These are phyloP conservation scores for Flaveria brownii DNA, from an alignment of 129 eudicot genomes.

Conservation along the genomic window DNA sequence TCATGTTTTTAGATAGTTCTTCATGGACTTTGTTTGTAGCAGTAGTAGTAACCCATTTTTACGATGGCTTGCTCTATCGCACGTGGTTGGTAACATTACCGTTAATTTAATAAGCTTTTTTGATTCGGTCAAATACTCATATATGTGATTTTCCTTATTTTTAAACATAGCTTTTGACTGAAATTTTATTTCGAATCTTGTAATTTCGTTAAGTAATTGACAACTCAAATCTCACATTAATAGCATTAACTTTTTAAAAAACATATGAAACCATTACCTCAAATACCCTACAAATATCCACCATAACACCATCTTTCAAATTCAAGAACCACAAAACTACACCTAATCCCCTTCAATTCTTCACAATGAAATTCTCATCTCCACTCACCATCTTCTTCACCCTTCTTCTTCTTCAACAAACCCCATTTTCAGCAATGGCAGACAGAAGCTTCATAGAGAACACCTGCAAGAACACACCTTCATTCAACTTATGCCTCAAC, in stretches of 20 bases:
- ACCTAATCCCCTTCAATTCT: too few relatives aligned
- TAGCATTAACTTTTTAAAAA: background rate
- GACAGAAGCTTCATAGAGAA: constrained; percentile 33
- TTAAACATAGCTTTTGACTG: background rate
- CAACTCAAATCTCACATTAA: background rate
- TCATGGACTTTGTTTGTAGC: too few relatives aligned
- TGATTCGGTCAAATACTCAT: too few relatives aligned
- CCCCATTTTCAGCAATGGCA: constrained; percentile 26
- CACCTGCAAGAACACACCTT: constrained; percentile 48
- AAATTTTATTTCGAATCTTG: background rate
- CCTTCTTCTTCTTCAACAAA: constrained; percentile 23
- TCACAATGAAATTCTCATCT: constrained; percentile 17
- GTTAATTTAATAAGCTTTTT: too few relatives aligned
- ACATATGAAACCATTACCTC: constrained; percentile 7
- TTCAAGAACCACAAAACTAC: background rate
- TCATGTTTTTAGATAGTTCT: too few relatives aligned
- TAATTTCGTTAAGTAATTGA: background rate
- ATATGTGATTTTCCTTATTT: too few relatives aligned
- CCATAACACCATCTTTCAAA: background rate
- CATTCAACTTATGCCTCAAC: constrained; percentile 34
- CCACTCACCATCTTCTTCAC: constrained; percentile 20
- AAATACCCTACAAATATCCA: constrained; percentile 22
- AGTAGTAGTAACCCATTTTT: too few relatives aligned
- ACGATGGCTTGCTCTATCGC: too few relatives aligned
- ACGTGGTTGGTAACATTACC: too few relatives aligned